Evolutionary conservation across 2,329 filamentous ascomycete genomes (phyloP), one percentile per base, ranked within the genome.

Genomic region (Fusarium oxysporum): DNA sequence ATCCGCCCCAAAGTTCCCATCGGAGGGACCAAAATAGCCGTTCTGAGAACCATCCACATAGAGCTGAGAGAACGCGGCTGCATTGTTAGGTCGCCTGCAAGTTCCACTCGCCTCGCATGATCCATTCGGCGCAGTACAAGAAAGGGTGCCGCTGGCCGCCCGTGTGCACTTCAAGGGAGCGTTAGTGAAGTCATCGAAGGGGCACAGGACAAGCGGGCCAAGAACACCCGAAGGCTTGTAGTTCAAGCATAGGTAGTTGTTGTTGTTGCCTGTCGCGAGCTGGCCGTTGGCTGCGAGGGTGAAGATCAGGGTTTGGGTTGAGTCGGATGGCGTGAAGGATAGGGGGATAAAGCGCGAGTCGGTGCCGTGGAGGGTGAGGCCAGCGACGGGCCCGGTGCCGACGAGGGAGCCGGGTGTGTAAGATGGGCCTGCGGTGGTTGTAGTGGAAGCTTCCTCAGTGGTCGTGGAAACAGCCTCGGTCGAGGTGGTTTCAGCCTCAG

Each of bases 81-180:
- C 43, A 12, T 0, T n/a, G 8, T n/a, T 38, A 14, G 60, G 60
- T 28, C 63, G 21, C 4, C 1, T 6, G 2, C 63, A 66, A 17
- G 0, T 0, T 4, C 61, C 43, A 4, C 1, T 3, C 0, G 3
- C 0, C 0, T 0, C 0, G 8, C 63, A 65, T 21, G n/a, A 43
- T 21, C 60, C 60, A 2, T 43, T 43, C 4, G 60, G 43, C 12
- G 35, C 43, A 21, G 32, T 65, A 12, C 63, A 65, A 14, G 48
- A 23, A 8, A 65, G 63, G 0, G 30, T 16, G 5, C 60, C 63
- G 16, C 17, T 48, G 17, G 43, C 30, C n/a, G 30, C 14, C 0
- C 35, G 25, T 3, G 28, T 10, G 30, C 63, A 66, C 4, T 0
- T 9, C 25, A 66, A 8, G 1, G 63, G 63, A 17, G 60, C 48